Evolutionary conservation across 2,329 filamentous ascomycete species (phyloP).

Genomic region (Sclerotiophoma versabilis): DNA sequence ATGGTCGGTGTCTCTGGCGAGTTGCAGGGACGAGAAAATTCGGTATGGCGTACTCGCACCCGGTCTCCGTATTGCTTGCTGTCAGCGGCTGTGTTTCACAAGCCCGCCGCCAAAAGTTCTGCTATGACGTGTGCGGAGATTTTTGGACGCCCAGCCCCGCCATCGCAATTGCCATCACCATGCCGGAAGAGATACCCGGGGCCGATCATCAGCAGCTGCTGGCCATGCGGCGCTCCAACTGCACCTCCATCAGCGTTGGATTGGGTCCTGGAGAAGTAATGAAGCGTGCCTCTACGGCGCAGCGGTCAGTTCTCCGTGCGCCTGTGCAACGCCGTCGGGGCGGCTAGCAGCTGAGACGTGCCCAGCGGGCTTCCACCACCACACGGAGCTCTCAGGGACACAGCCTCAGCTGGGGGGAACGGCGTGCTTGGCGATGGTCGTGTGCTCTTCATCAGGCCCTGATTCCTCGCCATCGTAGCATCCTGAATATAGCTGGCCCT

Average conservation of each 20-base stretch:
- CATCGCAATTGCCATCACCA: too few relatives aligned
- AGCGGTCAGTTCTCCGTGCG: constrained; percentile 3
- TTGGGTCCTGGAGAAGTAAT: background rate
- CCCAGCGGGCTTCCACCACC: constrained; percentile 11
- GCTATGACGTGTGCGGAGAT: constrained; percentile 26
- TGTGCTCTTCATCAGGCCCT: constrained; percentile 15
- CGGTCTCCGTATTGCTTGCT: background rate
- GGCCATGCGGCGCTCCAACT: background rate
- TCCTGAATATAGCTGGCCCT: background rate
- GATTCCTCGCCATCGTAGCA: background rate
- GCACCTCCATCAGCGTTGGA: background rate
- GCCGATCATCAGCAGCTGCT: constrained; percentile 1
- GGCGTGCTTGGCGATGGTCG: constrained; percentile 14
- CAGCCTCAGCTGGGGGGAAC: constrained; percentile 14
- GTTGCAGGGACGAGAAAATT: background rate
- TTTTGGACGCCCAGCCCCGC: constrained; percentile 10
- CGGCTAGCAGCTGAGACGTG: constrained; percentile 17
- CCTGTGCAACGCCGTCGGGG: constrained; percentile 7
- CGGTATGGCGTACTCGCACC: constrained; percentile 6
- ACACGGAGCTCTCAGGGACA: constrained; percentile 10
- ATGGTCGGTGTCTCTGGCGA: constrained; percentile 18
- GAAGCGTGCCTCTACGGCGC: background rate
- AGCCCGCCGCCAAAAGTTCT: background rate
- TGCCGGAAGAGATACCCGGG: constrained; percentile 1
- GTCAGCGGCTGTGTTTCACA: too few relatives aligned